Evolutionary conservation across 2,329 filamentous ascomycete species (phyloP), one percentile per base, ranked within the genome.

Genomic region (Diaporthe aspalathi): DNA sequence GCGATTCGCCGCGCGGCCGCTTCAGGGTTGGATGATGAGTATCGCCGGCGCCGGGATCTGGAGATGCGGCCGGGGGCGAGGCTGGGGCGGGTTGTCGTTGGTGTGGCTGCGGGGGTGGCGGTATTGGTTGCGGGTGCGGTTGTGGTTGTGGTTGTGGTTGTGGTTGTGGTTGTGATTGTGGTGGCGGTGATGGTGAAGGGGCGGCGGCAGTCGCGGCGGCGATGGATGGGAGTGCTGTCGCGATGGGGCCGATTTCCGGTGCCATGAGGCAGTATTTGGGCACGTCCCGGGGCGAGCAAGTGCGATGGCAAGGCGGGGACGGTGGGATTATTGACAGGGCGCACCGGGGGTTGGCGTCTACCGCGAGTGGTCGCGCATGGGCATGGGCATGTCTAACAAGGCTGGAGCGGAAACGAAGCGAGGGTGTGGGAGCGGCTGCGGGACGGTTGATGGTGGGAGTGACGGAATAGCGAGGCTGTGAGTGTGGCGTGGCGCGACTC

Each of bases 181-280:
- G 84, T 82, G 79, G 85, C 84, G 79, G 87, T 82, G 76, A 83
- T 20, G 56, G 77, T 63, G 79, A 74, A 56, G 82, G 79, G 7
- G 67, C 71, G 80, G 75, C 74, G 80, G 77, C 73, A 83, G 76
- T 57, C 77, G 76, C 71, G 80, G 77, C 50, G 80, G 76, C 60
- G 79, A 77, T 78, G 76, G 81, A 82, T 78, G 85, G 82, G 79
- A 83, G 81, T 81, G 87, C 85, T 76, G 85, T 85, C 80, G 85
- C 84, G 79, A 87, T 83, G 76, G 83, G 81, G 78, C 83, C 85
- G 77, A 85, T 83, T 78, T 87, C 85, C 75, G 87, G 86, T 80
- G 86, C 85, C 87, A 89, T 89, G 82, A 67, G 68, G 70, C 66
- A 52, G 29, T 65, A 50, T 45, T 50, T 38, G 45, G 60, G 29